A percentile compares a stretch with the other conserved stretches of the same genome.
Conservation (phyloP, 345 rosid species). For the Laguncularia racemosa region DNA sequence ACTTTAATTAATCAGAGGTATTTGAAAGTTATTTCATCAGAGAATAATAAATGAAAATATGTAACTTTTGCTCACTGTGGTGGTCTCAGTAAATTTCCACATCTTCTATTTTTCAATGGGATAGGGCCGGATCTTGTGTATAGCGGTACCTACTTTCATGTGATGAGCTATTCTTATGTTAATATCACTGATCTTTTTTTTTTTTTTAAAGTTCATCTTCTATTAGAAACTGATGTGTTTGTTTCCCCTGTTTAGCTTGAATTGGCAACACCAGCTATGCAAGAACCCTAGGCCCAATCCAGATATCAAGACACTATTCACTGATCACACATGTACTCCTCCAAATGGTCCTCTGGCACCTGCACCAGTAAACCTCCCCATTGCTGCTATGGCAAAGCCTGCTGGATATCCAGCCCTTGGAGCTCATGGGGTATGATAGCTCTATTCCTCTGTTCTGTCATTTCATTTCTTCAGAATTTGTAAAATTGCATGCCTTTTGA, state of each 20-base stretch:
- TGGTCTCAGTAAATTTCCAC: too few relatives aligned
- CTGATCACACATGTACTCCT: conserved; percentile 63
- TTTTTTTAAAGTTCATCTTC: too few relatives aligned
- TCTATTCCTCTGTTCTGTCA: not conserved
- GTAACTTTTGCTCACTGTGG: not conserved
- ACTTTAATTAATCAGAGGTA: conserved; percentile 76
- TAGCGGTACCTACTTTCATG: not conserved
- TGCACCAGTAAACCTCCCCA: conserved; percentile 49
- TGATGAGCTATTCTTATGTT: not conserved
- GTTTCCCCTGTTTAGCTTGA: conserved; percentile 44
- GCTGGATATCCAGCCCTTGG: conserved; percentile 47
- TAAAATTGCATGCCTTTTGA: conserved; percentile 5
- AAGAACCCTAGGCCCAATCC: conserved; percentile 83
- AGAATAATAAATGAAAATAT: too few relatives aligned
- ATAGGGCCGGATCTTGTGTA: not conserved
- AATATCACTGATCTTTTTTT: too few relatives aligned
- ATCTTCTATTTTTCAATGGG: too few relatives aligned
- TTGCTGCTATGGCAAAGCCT: conserved; percentile 50
- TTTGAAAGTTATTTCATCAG: conserved; percentile 1
- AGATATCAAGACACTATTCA: conserved; percentile 75
- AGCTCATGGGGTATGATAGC: conserved; percentile 45
- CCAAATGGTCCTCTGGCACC: conserved; percentile 64
- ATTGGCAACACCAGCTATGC: conserved; percentile 92
- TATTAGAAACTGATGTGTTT: not conserved
- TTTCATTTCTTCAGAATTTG: not conserved